Evolutionary conservation across 2,329 filamentous ascomycete genomes (phyloP), one percentile per base, ranked within the genome.

Genomic region (Mycogone perniciosa): DNA sequence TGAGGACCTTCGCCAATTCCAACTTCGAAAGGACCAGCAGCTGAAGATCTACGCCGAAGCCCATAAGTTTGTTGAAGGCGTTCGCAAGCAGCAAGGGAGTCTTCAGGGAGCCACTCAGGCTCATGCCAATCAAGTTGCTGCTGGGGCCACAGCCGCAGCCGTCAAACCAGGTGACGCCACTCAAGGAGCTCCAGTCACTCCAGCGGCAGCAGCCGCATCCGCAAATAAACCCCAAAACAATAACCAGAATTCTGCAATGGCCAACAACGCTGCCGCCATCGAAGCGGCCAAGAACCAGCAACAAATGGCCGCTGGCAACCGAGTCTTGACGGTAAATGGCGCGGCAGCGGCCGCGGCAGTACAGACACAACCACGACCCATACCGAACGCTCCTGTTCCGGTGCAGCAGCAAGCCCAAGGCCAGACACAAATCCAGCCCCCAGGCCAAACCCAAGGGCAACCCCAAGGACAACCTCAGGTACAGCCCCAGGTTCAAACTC

Each of bases 31-130:
- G 53, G 73, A 73, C 2, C 62, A 68, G 11, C 62, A 72, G 8
- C 63, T 72, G 11, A 80, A 77, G 54, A 55, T 66, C 7, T 70
- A 78, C 54, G 60, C 60, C 0, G 74, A 79, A 2, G 75, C 76
- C 0, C 69, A 73, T 27, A 69, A 66, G 20, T 79, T 75, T 57
- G 71, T 79, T 3, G 73, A 75, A 10, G 62, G 57, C 5, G 73
- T 80, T 39, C 67, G 76, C 4, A 73, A 73, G 48, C 69, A 74
- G 44, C 75, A 76, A 50, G 68, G 67, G 33, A 58, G 57, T 8
- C 58, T 70, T 9, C 63, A 64, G 38, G 59, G 58, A 38, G 56
- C 54, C 20, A 57, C 54, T 5, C 64, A 65, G 31, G 55, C 54
- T 9, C 44, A 46, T 11, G 56, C 55, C 46, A 52, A 52, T 11